Conservation (phyloP, 2,329 filamentous ascomycete species). For the Exophiala xenobiotica region DNA sequence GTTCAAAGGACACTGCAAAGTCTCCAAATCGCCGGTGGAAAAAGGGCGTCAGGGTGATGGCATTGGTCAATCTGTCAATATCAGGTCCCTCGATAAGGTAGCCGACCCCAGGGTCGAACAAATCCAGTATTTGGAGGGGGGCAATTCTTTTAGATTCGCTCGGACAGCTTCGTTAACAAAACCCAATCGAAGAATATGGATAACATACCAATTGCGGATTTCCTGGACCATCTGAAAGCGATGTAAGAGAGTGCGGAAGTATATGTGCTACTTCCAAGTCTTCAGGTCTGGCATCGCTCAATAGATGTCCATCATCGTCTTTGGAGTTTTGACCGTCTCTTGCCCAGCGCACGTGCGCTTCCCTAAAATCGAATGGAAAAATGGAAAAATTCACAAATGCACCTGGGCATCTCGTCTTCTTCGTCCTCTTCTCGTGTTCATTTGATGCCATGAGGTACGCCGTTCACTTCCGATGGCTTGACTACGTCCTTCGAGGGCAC, state of each 20-base stretch:
- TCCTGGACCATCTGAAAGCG: not conserved
- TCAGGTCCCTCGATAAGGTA: conserved; percentile 4
- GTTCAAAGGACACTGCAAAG: conserved; percentile 2
- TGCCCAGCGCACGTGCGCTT: conserved; percentile 10
- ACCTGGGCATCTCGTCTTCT: too few relatives aligned
- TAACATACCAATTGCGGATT: conserved; percentile 9
- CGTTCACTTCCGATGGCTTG: too few relatives aligned
- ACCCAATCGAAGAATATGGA: not conserved
- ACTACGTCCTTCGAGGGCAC: too few relatives aligned
- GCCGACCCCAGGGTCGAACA: conserved; percentile 7
- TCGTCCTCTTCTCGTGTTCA: too few relatives aligned
- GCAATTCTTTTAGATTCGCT: conserved; percentile 11
- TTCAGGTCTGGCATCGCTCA: conserved; percentile 20
- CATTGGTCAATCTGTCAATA: conserved; percentile 11
- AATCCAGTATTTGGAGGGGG: conserved; percentile 8
- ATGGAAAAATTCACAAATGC: too few relatives aligned
- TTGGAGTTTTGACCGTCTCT: conserved; percentile 11
- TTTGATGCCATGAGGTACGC: too few relatives aligned
- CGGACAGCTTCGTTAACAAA: not conserved
- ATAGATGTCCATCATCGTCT: conserved; percentile 28
- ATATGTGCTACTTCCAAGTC: conserved; percentile 32
- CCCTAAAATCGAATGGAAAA: conserved; percentile 9
- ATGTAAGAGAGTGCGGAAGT: conserved; percentile 28
- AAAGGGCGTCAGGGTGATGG: conserved; percentile 2
- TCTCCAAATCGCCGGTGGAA: not conserved